Percentiles rank a stretch among this genome's conserved stretches.
phyloP scores from a whole-genome alignment of 2,329 filamentous ascomycete species.

The Arthrobotrys conoides region DNA sequence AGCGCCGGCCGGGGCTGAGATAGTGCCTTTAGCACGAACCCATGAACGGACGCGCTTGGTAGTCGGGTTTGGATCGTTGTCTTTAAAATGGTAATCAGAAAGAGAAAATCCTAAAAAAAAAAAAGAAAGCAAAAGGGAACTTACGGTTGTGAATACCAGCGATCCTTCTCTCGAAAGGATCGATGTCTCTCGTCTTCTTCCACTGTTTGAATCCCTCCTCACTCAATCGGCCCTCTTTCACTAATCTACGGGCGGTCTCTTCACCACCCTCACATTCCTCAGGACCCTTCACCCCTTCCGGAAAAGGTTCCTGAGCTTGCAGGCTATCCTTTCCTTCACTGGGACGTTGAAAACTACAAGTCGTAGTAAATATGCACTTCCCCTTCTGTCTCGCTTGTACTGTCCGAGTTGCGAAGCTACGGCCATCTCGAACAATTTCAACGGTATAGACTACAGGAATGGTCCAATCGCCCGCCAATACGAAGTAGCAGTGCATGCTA shows the following conservation, averaged over 20 bases:
- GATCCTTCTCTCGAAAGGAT: constrained; percentile 74
- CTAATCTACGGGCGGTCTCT: constrained; percentile 70
- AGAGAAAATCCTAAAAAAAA: neutral
- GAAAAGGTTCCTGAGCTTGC: constrained; percentile 71
- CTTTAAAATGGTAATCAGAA: neutral
- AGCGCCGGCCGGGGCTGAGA: constrained; percentile 80
- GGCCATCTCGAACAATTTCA: constrained; percentile 90
- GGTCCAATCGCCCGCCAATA: constrained; percentile 86
- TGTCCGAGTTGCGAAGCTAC: constrained; percentile 89
- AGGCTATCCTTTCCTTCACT: constrained; percentile 72
- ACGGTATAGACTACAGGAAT: constrained; percentile 95
- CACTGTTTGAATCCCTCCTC: constrained; percentile 66
- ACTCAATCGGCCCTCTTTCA: constrained; percentile 70
- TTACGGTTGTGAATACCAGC: constrained; percentile 73
- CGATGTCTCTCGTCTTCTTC: constrained; percentile 65
- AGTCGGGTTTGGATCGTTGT: constrained; percentile 68
- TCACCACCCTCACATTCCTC: constrained; percentile 66
- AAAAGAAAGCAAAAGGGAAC: constrained; percentile 60
- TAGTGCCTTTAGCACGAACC: constrained; percentile 80
- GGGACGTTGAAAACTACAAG: constrained; percentile 82
- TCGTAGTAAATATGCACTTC: constrained; percentile 93
- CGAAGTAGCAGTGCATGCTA: constrained; percentile 99
- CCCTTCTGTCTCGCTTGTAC: constrained; percentile 95
- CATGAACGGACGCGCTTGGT: constrained; percentile 80
- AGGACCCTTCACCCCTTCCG: constrained; percentile 68